Conservation (phyloP, 768 basidiomycete species). For the Tylopilus intermedius region DNA sequence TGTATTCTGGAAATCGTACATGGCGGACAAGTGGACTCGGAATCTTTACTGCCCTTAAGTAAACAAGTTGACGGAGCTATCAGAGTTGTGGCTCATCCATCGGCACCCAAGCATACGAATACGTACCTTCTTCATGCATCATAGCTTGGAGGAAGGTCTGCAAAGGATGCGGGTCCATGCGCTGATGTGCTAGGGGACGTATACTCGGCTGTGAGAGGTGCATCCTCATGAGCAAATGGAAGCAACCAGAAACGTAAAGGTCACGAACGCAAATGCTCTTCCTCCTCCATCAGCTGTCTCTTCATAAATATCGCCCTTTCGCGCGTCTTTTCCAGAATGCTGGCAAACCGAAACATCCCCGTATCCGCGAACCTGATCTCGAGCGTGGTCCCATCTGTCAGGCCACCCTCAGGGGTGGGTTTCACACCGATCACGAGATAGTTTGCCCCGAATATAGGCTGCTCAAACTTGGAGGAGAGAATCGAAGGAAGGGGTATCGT, state of each 20-base stretch:
- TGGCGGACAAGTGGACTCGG: too few relatives aligned
- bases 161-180: conserved; percentile 12
- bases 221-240: background rate
- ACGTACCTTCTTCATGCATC: conserved; percentile 17
- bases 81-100: background rate
- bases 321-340: conserved; percentile 68
- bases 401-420: conserved; percentile 62
- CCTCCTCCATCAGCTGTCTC: conserved; percentile 41
- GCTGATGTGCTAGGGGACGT: conserved; percentile 21
- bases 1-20: background rate
- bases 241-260: background rate
- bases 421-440: conserved; percentile 62
- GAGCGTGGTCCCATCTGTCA: conserved; percentile 56
- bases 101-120: background rate
- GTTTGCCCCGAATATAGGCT: conserved; percentile 69
- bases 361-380: conserved; percentile 67
- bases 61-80: background rate
- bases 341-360: conserved; percentile 70
- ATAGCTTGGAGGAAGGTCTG: conserved; percentile 29
- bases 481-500: conserved; percentile 60
- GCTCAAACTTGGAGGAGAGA: conserved; percentile 66
- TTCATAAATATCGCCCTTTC: conserved; percentile 75
- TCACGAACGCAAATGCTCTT: conserved; percentile 29
- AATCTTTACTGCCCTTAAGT: background rate
- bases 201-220: conserved; percentile 23